Percentiles rank a stretch among this genome's conserved stretches.
These are phyloP conservation scores for Gardenia jasminoides DNA, from an alignment of 257 asterid genomes.

Conservation along the genomic window DNA sequence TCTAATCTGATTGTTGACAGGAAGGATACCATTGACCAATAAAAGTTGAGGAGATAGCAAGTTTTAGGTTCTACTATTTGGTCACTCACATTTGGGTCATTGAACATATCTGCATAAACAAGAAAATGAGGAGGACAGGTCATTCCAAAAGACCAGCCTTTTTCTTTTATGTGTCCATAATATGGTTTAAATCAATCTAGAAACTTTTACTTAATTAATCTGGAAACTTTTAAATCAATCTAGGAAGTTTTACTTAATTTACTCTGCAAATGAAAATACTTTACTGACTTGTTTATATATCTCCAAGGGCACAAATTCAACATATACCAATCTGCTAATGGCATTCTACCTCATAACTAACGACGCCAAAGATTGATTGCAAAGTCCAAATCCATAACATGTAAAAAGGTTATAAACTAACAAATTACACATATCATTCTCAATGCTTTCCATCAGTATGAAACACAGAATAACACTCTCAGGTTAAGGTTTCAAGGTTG, in stretches of 20 bases:
- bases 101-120: not conserved
- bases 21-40: too few species aligned
- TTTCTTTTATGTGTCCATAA: not conserved
- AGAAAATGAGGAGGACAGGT: not conserved
- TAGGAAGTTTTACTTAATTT: not conserved
- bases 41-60: not conserved
- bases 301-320: not conserved
- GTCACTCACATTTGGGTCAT: not conserved
- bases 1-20: not conserved
- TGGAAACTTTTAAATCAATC: not conserved
- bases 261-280: not conserved
- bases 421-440: not conserved
- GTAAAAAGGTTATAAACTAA: too few species aligned
- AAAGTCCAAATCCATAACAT: not conserved
- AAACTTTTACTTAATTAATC: not conserved
- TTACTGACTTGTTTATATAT: not conserved
- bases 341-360: not conserved
- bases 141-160: not conserved
- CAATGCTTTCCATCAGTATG: too few species aligned
- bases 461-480: not conserved
- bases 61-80: not conserved
- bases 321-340: not conserved
- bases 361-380: not conserved
- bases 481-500: not conserved
- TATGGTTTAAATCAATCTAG: not conserved